These are phyloP conservation scores for Globisporangium nagaii DNA, from an alignment of 352 stramenopile species.

Conservation along the genomic window DNA sequence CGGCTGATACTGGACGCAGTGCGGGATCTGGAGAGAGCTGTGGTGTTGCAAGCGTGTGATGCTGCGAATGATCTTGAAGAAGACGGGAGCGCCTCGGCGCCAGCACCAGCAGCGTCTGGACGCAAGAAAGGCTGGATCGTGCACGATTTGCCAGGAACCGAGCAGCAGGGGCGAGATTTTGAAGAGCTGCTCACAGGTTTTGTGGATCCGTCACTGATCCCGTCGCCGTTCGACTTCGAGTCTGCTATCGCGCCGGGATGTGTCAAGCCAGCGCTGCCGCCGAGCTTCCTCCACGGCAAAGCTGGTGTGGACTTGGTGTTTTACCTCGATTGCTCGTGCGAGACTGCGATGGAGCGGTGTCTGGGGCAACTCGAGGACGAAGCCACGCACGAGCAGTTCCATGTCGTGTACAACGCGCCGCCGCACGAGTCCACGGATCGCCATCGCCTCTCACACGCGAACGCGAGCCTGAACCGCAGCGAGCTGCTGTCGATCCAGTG, in stretches of 20 bases:
- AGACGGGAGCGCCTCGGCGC: neutral
- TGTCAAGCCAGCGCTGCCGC: slow-evolving; percentile 25
- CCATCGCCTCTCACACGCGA: slow-evolving; percentile 47
- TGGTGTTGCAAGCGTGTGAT: neutral
- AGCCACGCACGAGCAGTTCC: slow-evolving; percentile 29
- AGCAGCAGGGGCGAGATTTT: slow-evolving; percentile 33
- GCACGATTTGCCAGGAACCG: slow-evolving; percentile 52
- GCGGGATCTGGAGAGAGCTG: slow-evolving; percentile 8
- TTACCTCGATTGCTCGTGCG: slow-evolving; percentile 36
- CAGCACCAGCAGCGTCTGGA: neutral
- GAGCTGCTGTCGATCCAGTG: slow-evolving; percentile 56
- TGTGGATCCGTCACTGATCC: slow-evolving; percentile 30
- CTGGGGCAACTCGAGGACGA: slow-evolving; percentile 51
- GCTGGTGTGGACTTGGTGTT: slow-evolving; percentile 75
- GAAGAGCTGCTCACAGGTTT: slow-evolving; percentile 54
- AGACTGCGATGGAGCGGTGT: slow-evolving; percentile 43
- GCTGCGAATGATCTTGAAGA: neutral
- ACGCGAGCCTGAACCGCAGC: slow-evolving; percentile 32
- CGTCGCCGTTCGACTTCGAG: slow-evolving; percentile 50
- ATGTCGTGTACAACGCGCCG: slow-evolving; percentile 49
- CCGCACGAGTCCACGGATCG: slow-evolving; percentile 37
- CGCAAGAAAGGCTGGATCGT: slow-evolving; percentile 50
- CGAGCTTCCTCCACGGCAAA: slow-evolving; percentile 51
- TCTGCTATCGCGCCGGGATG: slow-evolving; percentile 42
- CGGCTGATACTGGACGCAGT: slow-evolving; percentile 41